Evolutionary conservation across 345 rosid genomes (phyloP).

Genomic region (Atalantia buxifolia): DNA sequence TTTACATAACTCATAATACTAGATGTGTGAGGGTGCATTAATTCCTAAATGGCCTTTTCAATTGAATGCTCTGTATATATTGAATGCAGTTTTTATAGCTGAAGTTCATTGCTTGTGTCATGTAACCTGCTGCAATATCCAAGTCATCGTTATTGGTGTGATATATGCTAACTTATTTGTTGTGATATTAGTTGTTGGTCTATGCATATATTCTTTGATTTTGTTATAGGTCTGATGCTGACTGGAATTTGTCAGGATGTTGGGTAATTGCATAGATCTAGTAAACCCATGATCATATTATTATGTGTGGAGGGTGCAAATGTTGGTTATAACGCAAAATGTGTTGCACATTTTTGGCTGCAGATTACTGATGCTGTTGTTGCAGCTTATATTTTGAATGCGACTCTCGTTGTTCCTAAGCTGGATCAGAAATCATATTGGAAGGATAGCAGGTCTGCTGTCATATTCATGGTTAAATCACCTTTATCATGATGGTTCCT

Average conservation of each 20-base stretch:
- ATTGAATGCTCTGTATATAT: not conserved
- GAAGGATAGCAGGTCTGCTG: constrained; percentile 75
- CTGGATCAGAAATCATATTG: constrained; percentile 87
- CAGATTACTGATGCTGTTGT: constrained; percentile 92
- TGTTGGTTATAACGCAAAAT: not conserved
- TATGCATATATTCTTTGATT: not conserved
- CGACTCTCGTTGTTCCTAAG: constrained; percentile 85
- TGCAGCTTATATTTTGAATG: constrained; percentile 91
- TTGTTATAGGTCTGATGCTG: not conserved
- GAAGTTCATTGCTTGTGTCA: not conserved
- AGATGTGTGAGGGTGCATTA: not conserved
- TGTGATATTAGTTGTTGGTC: not conserved
- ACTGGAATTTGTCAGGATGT: not conserved
- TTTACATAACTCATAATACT: not conserved
- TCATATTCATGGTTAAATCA: not conserved
- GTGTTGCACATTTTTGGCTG: constrained; percentile 1
- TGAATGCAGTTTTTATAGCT: not conserved
- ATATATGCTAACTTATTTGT: not conserved
- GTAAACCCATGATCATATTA: not conserved
- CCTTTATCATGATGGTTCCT: constrained; percentile 5
- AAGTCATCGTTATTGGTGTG: not conserved
- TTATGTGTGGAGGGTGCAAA: not conserved
- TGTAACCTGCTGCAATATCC: not conserved
- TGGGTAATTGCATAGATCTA: not conserved
- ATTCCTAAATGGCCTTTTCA: not conserved